Percentiles rank a stretch among this genome's conserved stretches.
phyloP scores from a whole-genome alignment of 306 rosid species.

The Acmispon strigosus region DNA sequence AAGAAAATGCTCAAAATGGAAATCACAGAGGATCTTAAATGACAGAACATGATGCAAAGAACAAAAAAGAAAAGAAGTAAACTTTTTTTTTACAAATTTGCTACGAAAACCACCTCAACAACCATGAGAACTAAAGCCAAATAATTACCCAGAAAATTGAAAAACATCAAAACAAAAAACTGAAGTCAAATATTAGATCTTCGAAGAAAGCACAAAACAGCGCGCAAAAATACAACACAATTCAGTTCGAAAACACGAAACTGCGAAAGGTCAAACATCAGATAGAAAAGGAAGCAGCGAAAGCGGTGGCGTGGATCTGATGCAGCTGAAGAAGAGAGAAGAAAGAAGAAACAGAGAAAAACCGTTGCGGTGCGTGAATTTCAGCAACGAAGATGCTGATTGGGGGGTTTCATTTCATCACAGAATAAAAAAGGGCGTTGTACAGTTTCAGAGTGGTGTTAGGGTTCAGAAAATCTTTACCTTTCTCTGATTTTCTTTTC shows the following conservation, averaged over 20 bases:
- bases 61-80: neutral
- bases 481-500: too few species aligned
- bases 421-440: too few species aligned
- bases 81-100: neutral
- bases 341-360: neutral
- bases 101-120: neutral
- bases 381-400: slow-evolving; percentile 25
- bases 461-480: too few species aligned
- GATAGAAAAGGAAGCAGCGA: neutral
- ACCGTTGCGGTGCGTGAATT: neutral
- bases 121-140: neutral
- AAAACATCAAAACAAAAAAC: neutral
- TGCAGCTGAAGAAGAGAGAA: neutral
- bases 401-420: too few species aligned
- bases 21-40: neutral
- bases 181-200: slow-evolving; percentile 27
- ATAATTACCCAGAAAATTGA: neutral
- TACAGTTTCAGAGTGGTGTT: neutral
- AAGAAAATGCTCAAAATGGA: neutral
- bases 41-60: neutral
- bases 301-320: slow-evolving; percentile 39
- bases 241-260: neutral
- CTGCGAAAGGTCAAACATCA: neutral
- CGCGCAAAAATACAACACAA: neutral
- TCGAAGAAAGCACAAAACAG: neutral